Percentiles rank a stretch among this genome's conserved stretches.
Evolutionary conservation across 768 basidiomycete species (phyloP).

Genomic region (Auriscalpium vulgare): DNA sequence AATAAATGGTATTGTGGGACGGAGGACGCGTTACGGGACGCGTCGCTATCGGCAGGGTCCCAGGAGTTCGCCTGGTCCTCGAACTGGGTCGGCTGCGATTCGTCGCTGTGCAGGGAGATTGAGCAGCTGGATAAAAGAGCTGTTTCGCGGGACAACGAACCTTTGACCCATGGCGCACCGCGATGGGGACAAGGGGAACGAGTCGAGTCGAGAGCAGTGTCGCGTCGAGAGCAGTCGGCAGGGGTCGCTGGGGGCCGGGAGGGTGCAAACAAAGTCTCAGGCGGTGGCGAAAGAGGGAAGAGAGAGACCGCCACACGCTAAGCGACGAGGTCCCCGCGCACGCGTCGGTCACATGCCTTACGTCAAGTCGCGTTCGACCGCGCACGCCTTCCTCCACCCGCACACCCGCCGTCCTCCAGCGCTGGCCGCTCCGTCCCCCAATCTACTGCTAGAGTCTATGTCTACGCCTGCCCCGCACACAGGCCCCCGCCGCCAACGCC

Average conservation of each 20-base stretch:
- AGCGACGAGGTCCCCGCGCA: neutral
- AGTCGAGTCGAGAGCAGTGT: too few relatives aligned
- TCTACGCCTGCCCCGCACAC: neutral
- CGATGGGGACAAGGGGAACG: too few relatives aligned
- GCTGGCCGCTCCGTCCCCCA: neutral
- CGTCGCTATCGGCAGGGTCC: constrained; percentile 1
- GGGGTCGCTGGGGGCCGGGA: neutral
- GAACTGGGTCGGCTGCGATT: constrained; percentile 51
- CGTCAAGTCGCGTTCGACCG: neutral
- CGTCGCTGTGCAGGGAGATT: constrained; percentile 14
- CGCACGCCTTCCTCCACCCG: neutral
- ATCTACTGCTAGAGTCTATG: neutral
- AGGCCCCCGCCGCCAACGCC: constrained; percentile 2
- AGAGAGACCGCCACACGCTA: neutral
- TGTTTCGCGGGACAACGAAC: too few relatives aligned
- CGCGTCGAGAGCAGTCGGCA: too few relatives aligned
- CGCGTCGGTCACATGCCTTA: neutral
- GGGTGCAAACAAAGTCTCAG: neutral
- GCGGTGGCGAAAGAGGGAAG: neutral
- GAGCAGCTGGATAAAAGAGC: neutral
- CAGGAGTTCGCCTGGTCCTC: constrained; percentile 9
- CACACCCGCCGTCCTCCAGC: neutral
- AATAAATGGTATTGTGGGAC: constrained; percentile 48
- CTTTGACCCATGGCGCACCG: too few relatives aligned
- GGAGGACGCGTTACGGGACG: constrained; percentile 19